A percentile compares a stretch with the other conserved stretches of the same genome.
Evolutionary conservation across 2,329 filamentous ascomycete species (phyloP).

Genomic region (Pseudogymnoascus sp.): DNA sequence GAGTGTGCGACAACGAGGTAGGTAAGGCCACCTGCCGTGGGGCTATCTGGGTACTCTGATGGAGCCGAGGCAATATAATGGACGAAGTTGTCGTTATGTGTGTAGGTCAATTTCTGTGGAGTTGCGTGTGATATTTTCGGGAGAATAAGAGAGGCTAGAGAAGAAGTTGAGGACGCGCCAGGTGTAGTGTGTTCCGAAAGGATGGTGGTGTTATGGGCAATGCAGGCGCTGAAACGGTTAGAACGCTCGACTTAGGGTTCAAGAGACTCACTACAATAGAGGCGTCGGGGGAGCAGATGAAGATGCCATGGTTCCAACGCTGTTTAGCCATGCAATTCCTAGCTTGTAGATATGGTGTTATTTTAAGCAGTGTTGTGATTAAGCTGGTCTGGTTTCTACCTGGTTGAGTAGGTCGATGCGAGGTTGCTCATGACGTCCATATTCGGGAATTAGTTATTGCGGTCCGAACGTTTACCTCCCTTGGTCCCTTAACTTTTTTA

Average conservation of each 20-base stretch:
- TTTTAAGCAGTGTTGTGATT: background rate
- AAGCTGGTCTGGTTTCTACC: background rate
- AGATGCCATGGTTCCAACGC: slow-evolving; percentile 52
- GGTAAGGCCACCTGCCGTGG: slow-evolving; percentile 72
- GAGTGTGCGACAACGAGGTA: slow-evolving; percentile 85
- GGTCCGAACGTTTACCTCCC: background rate
- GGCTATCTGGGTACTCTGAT: slow-evolving; percentile 49
- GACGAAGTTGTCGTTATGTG: slow-evolving; percentile 84
- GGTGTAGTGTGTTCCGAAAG: slow-evolving; percentile 87
- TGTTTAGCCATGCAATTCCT: background rate
- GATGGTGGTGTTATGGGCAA: slow-evolving; percentile 89
- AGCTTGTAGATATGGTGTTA: background rate
- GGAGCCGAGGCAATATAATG: slow-evolving; percentile 89
- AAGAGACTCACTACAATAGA: slow-evolving; percentile 60
- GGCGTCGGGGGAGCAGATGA: slow-evolving; percentile 61
- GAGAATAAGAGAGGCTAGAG: slow-evolving; percentile 85
- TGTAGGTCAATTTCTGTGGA: slow-evolving; percentile 88
- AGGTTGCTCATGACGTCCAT: slow-evolving; percentile 6
- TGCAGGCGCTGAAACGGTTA: slow-evolving; percentile 62
- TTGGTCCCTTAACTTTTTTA: background rate
- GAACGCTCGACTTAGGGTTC: slow-evolving; percentile 8
- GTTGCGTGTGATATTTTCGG: slow-evolving; percentile 81
- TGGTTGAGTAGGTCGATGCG: background rate
- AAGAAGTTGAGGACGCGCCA: slow-evolving; percentile 73
- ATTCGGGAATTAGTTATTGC: background rate